Percentiles rank a stretch among this genome's conserved stretches.
Evolutionary conservation across 2,329 filamentous ascomycete genomes (phyloP).

Genomic region (Pyrenophora tritici-repentis): DNA sequence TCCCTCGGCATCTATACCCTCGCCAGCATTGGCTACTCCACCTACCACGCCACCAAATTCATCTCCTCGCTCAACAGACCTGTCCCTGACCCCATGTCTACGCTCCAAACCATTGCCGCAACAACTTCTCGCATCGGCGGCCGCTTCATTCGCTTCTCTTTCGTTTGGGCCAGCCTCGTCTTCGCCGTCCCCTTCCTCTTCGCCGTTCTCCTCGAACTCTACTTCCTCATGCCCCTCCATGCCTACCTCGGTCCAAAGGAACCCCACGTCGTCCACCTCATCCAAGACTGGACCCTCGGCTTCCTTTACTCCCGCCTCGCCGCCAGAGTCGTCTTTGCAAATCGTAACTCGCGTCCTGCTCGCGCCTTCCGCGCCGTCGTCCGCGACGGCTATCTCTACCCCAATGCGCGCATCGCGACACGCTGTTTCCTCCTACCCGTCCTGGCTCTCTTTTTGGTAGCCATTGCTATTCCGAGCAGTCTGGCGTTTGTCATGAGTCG

Average conservation of each 20-base stretch:
- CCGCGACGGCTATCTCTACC: conserved; percentile 72
- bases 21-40: conserved; percentile 66
- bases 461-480: conserved; percentile 68
- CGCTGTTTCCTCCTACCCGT: conserved; percentile 84
- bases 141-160: conserved; percentile 62
- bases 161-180: conserved; percentile 75
- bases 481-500: conserved; percentile 60
- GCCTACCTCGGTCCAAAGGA: conserved; percentile 64
- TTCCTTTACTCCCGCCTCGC: conserved; percentile 86
- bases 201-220: conserved; percentile 82
- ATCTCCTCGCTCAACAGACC: conserved; percentile 31
- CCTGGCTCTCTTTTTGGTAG: conserved; percentile 62
- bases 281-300: conserved; percentile 93
- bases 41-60: conserved; percentile 57
- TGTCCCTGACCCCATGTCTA: conserved; percentile 37
- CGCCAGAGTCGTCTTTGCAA: conserved; percentile 69
- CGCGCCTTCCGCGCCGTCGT: conserved; percentile 75
- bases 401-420: conserved; percentile 78
- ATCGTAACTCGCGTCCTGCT: conserved; percentile 72
- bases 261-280: conserved; percentile 77
- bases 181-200: conserved; percentile 82
- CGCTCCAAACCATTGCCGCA: conserved; percentile 32
- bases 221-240: conserved; percentile 83
- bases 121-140: conserved; percentile 35
- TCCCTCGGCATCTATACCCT: conserved; percentile 86